Base-by-base conservation (phyloP, 2,329 filamentous ascomycete species). In the Ramichloridium luteum region DNA sequence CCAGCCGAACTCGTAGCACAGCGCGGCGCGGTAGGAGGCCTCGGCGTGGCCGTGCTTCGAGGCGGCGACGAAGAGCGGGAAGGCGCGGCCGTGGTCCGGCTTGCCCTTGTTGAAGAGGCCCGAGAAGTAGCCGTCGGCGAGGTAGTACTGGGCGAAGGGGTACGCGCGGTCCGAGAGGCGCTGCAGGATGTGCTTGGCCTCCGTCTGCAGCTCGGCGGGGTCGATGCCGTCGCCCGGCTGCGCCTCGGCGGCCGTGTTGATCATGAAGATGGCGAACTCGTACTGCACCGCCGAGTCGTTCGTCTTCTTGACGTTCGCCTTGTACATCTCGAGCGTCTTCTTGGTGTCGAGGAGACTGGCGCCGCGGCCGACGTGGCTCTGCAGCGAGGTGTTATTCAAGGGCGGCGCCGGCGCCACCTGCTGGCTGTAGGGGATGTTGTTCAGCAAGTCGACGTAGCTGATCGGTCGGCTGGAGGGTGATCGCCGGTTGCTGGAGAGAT, bases 1-100 rank as follows among this genome's bases (percentile, higher is more conserved):
- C 90, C 90, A 98, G 40, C 86, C 90, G 58, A 94, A 96, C 57
- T 98, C 90, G 61, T 96, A 96, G 62, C 86, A 94, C 34, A 98
- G 67, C 11, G 81, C 90, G 31, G 88, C 80, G 34, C 90, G 80
- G 59, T 94, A 98, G 20, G 79, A 86, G 35, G 90, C 90, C 62
- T 98, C 90, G 28, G 90, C 85, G 56, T 98, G 90, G 17, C 90
- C 90, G 59, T 94, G 90, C 61, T 96, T 98, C 49, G 83, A 88
- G 6, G 90, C 90, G 11, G 90, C 74, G 22, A 93, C 70, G 53
- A 98, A 98, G 16, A 96, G 73, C 6, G 84, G 80, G 52, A 96
- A 96, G 0, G 90, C 86, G 25, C 81, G 77, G 51, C 86, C 83
- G 53, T 92, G 80, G 54, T 98, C 90, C 49, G 84, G 77, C 53